A percentile compares a stretch with the other conserved stretches of the same genome.
Conservation (phyloP, 2,329 filamentous ascomycete species). For the Cytospora piceicola region DNA sequence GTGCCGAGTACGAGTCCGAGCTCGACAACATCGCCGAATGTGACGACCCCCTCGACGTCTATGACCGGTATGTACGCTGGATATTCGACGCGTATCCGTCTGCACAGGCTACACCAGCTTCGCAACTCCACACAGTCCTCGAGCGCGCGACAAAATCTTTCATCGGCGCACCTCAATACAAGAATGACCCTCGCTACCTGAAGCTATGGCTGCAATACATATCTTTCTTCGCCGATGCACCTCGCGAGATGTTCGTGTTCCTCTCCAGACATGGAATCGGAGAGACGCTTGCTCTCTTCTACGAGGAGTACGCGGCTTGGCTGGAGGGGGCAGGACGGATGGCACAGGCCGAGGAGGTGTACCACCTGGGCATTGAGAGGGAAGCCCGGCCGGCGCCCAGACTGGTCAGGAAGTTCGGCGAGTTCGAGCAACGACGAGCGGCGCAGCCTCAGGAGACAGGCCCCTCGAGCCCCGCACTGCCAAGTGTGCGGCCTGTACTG, state of each 20-base stretch:
- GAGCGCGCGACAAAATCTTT: conserved; percentile 94
- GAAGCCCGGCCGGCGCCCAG: conserved; percentile 83
- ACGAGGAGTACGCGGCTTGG: conserved; percentile 96
- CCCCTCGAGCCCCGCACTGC: conserved; percentile 85
- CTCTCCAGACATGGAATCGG: conserved; percentile 87
- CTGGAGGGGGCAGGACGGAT: conserved; percentile 82
- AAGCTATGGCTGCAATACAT: conserved; percentile 96
- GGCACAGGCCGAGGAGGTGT: conserved; percentile 92
- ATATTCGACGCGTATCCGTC: conserved; percentile 93
- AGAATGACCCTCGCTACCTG: conserved; percentile 91
- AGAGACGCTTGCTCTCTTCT: conserved; percentile 85
- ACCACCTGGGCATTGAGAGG: conserved; percentile 83
- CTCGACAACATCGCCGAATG: conserved; percentile 78
- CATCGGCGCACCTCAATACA: conserved; percentile 83
- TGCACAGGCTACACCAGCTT: conserved; percentile 86
- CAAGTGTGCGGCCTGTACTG: conserved; percentile 79
- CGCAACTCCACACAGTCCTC: conserved; percentile 84
- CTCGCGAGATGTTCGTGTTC: conserved; percentile 90
- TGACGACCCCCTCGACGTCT: conserved; percentile 93
- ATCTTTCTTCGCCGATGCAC: conserved; percentile 87
- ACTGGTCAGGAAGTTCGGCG: conserved; percentile 84
- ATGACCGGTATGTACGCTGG: conserved; percentile 97
- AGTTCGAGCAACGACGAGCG: conserved; percentile 78
- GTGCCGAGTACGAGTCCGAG: conserved; percentile 86
- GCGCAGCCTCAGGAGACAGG: conserved; percentile 60